These are phyloP conservation scores for Suhomyces canberraensis DNA, from an alignment of 805 yeast genomes.

Conservation along the genomic window DNA sequence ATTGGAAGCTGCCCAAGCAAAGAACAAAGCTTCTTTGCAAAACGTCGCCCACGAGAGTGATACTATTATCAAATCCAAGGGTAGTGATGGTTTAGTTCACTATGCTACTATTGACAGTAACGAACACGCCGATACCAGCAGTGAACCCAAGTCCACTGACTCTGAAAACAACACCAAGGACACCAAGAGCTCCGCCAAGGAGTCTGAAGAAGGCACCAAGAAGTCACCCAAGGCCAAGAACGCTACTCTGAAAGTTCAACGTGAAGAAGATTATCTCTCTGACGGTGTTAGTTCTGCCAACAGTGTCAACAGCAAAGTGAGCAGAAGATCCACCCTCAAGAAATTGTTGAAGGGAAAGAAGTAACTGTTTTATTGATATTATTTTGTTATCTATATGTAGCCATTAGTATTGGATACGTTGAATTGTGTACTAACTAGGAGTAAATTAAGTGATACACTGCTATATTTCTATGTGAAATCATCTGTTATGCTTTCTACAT, in stretches of 20 bases:
- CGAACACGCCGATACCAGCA: constrained; percentile 18
- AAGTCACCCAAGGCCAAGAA: not conserved
- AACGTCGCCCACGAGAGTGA: constrained; percentile 17
- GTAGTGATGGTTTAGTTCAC: constrained; percentile 10
- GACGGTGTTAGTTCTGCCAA: constrained; percentile 4
- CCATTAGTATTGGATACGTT: no score
- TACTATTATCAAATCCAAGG: constrained; percentile 12
- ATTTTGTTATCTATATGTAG: no score
- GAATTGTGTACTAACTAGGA: no score
- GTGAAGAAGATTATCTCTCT: not conserved
- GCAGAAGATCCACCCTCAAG: constrained; percentile 9
- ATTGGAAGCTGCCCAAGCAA: constrained; percentile 17
- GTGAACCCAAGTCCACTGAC: not conserved
- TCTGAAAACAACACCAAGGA: not conserved
- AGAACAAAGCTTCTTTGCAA: constrained; percentile 12
- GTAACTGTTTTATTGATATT: no score
- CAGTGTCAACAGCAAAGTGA: constrained; percentile 5
- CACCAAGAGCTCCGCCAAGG: not conserved
- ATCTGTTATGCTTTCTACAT: no score
- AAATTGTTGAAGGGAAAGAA: constrained; percentile 13
- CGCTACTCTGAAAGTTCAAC: no score
- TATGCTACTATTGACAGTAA: constrained; percentile 38
- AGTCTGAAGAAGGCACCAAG: not conserved
- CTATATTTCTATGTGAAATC: no score
- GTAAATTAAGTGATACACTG: no score